Percentiles rank a stretch among this genome's conserved stretches.
These are phyloP conservation scores for Vachellia collinsii DNA, from an alignment of 306 rosid genomes.

Conservation along the genomic window DNA sequence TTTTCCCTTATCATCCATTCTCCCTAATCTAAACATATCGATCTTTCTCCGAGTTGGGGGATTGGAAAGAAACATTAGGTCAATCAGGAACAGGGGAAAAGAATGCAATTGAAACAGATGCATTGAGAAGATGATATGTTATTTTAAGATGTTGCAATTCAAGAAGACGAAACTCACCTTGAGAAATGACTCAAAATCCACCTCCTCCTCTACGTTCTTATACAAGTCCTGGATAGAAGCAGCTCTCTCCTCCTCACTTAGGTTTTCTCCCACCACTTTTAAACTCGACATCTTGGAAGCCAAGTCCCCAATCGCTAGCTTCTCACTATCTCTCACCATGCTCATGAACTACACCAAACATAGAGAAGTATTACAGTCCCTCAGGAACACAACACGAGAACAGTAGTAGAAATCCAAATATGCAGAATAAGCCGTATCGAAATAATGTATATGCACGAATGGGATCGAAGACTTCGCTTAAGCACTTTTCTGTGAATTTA, in stretches of 20 bases:
- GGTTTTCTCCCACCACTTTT: conserved; percentile 86
- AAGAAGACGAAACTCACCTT: conserved; percentile 54
- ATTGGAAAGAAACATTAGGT: neutral
- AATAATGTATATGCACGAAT: neutral
- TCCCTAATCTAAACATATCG: neutral
- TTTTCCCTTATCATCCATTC: neutral
- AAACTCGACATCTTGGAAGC: conserved; percentile 85
- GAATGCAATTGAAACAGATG: neutral
- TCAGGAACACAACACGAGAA: conserved; percentile 23
- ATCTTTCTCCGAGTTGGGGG: neutral
- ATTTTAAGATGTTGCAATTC: conserved; percentile 27
- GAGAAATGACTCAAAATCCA: conserved; percentile 90
- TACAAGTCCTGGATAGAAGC: conserved; percentile 71
- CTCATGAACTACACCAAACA: conserved; percentile 62
- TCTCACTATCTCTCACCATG: conserved; percentile 87
- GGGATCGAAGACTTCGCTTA: neutral
- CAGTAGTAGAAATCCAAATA: conserved; percentile 30
- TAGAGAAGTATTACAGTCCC: conserved; percentile 35
- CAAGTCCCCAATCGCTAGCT: conserved; percentile 73
- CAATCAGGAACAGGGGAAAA: neutral
- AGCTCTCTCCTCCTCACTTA: conserved; percentile 86
- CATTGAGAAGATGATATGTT: conserved; percentile 21
- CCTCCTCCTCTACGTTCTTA: conserved; percentile 73
- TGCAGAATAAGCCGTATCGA: neutral
- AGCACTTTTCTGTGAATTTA: neutral